Conservation (phyloP, 2,329 filamentous ascomycete species). For the Paecilomyces fulvus region DNA sequence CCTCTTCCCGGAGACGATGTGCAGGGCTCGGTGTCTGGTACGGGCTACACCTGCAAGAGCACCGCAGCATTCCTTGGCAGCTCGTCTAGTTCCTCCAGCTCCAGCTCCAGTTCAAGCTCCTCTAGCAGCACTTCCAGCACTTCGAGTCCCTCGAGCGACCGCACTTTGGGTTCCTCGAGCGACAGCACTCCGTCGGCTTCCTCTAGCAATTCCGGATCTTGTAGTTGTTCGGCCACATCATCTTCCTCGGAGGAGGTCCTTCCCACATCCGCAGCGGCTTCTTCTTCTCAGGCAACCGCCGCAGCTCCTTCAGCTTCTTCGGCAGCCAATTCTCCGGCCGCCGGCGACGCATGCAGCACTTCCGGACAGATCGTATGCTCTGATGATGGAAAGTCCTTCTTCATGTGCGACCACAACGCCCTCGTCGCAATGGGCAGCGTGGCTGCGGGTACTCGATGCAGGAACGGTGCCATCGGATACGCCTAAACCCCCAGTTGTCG, state of each 20-base stretch:
- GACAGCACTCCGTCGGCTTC: background rate
- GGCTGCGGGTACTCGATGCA: constrained; percentile 27
- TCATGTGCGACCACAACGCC: constrained; percentile 22
- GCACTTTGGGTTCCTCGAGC: background rate
- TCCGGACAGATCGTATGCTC: constrained; percentile 26
- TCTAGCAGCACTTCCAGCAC: constrained; percentile 5
- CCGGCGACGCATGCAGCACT: constrained; percentile 13
- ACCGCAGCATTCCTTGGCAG: constrained; percentile 22
- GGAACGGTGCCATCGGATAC: constrained; percentile 13
- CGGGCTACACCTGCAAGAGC: constrained; percentile 26
- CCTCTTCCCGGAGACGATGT: constrained; percentile 57
- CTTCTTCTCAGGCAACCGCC: background rate
- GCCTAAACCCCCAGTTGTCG: background rate
- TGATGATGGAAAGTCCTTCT: constrained; percentile 23
- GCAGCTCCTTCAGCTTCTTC: constrained; percentile 6
- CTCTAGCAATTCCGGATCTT: too few species aligned
- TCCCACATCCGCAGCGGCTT: background rate
- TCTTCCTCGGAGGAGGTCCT: background rate
- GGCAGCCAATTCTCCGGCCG: background rate
- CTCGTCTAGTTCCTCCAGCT: constrained; percentile 1
- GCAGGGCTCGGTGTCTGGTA: constrained; percentile 22
- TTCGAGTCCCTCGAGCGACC: constrained; percentile 1
- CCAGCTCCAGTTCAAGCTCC: constrained; percentile 9
- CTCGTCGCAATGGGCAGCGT: constrained; percentile 30
- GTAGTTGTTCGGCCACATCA: background rate